These are phyloP conservation scores for Sicyos baderoa DNA, from an alignment of 306 rosid species.

Conservation along the genomic window DNA sequence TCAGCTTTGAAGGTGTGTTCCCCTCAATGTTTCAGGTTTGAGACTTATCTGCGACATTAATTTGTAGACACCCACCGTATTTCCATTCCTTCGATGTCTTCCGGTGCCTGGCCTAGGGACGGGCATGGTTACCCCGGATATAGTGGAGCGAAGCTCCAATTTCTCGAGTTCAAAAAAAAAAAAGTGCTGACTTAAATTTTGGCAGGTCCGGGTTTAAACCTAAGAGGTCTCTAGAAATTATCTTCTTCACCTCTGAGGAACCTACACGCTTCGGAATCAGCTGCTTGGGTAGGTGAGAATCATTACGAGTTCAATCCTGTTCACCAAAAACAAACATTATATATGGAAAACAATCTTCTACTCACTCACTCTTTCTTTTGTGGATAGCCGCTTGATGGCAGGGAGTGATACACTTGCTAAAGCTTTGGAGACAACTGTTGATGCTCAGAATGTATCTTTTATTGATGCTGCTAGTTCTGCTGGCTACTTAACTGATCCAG, in stretches of 20 bases:
- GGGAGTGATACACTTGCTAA: conserved; percentile 61
- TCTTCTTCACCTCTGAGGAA: conserved; percentile 91
- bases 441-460: conserved; percentile 69
- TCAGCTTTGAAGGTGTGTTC: too few species aligned
- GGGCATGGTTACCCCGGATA: too few species aligned
- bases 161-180: too few species aligned
- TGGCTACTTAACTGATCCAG: conserved; percentile 52
- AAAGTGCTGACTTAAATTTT: conserved; percentile 25
- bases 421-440: conserved; percentile 57
- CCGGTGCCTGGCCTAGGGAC: too few species aligned
- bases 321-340: conserved; percentile 6
- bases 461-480: conserved; percentile 71
- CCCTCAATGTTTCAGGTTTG: too few species aligned
- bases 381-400: conserved; percentile 72
- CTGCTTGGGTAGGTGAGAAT: conserved; percentile 86
- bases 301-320: neutral
- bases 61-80: too few species aligned
- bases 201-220: conserved; percentile 81
- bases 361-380: conserved; percentile 21
- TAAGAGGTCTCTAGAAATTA: conserved; percentile 65
- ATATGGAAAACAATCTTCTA: neutral
- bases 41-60: too few species aligned
- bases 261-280: conserved; percentile 90
- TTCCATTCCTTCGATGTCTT: too few species aligned
- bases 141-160: too few species aligned